Evolutionary conservation across 148 eudicot species (phyloP).

Genomic region (Nepenthes gracilis): DNA sequence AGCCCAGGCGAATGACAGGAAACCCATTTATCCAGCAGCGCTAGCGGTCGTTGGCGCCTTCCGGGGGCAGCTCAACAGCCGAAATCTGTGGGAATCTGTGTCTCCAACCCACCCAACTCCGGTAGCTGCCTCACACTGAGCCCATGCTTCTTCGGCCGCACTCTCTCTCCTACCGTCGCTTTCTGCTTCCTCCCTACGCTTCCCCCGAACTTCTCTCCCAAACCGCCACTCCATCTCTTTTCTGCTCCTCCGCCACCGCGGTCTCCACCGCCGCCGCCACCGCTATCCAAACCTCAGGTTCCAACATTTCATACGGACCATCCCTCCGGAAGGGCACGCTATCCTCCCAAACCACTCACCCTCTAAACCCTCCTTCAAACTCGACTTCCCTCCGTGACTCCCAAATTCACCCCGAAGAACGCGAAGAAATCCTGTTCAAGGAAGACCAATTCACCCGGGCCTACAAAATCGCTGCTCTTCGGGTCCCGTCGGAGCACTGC

Average conservation of each 20-base stretch:
- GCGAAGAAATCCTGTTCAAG: constrained; percentile 20
- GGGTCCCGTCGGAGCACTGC: constrained; percentile 64
- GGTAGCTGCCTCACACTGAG: neutral
- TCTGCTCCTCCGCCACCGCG: constrained; percentile 16
- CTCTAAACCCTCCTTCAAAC: constrained; percentile 2
- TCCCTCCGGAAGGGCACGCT: constrained; percentile 62
- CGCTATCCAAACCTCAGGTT: constrained; percentile 5
- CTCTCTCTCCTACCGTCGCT: constrained; percentile 14
- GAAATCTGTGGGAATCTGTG: no score
- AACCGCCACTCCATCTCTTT: constrained; percentile 11
- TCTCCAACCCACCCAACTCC: no score
- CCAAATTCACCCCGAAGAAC: neutral
- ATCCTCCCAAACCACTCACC: constrained; percentile 8
- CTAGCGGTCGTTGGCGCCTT: no score
- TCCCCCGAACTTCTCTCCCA: constrained; percentile 9
- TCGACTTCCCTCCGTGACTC: neutral
- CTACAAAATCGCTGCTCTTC: constrained; percentile 55
- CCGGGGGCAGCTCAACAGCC: no score
- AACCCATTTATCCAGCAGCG: no score
- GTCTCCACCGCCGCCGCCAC: constrained; percentile 7
- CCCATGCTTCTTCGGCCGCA: constrained; percentile 22
- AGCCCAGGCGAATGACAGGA: no score
- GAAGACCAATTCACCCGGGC: constrained; percentile 47
- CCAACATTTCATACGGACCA: constrained; percentile 44
- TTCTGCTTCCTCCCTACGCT: constrained; percentile 11